Evolutionary conservation across 2,329 filamentous ascomycete species (phyloP).

Genomic region (Atkinsonella texensis): DNA sequence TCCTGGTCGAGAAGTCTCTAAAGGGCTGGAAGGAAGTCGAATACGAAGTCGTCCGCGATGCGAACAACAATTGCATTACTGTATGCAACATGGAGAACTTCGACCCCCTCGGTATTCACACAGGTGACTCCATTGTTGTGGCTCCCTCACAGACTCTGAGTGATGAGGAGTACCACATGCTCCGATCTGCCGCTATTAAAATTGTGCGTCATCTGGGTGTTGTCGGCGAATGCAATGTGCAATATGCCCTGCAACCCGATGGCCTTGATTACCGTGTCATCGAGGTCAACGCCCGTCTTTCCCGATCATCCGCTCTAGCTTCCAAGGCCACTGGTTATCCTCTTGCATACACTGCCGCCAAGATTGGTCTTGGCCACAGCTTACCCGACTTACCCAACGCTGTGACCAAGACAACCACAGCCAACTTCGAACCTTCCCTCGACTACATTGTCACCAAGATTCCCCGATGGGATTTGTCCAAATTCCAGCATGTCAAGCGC

Average conservation of each 20-base stretch:
- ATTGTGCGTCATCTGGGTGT: constrained; percentile 95
- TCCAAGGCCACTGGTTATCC: constrained; percentile 98
- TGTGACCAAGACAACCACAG: constrained; percentile 95
- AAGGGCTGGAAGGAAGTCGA: constrained; percentile 99
- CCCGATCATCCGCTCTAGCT: constrained; percentile 88
- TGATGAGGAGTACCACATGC: constrained; percentile 99
- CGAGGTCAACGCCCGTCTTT: constrained; percentile 97
- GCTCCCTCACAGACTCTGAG: constrained; percentile 93
- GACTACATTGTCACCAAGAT: constrained; percentile 99
- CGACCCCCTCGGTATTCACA: constrained; percentile 93
- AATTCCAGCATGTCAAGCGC: constrained; percentile 98
- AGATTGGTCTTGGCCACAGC: constrained; percentile 93
- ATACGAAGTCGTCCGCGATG: constrained; percentile 95
- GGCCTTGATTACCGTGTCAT: constrained; percentile 97
- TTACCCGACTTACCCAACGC: constrained; percentile 94
- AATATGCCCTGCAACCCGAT: constrained; percentile 93
- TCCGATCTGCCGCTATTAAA: constrained; percentile 93
- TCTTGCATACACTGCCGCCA: constrained; percentile 91
- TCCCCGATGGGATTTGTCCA: constrained; percentile 93
- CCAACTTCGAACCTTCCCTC: constrained; percentile 94
- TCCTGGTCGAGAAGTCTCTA: constrained; percentile 94
- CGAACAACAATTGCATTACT: constrained; percentile 96
- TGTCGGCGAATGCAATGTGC: constrained; percentile 96
- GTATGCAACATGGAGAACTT: constrained; percentile 84
- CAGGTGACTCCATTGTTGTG: constrained; percentile 96